Base-by-base conservation (phyloP, 2,329 filamentous ascomycete genomes). In the Berkeleyomyces basicola region DNA sequence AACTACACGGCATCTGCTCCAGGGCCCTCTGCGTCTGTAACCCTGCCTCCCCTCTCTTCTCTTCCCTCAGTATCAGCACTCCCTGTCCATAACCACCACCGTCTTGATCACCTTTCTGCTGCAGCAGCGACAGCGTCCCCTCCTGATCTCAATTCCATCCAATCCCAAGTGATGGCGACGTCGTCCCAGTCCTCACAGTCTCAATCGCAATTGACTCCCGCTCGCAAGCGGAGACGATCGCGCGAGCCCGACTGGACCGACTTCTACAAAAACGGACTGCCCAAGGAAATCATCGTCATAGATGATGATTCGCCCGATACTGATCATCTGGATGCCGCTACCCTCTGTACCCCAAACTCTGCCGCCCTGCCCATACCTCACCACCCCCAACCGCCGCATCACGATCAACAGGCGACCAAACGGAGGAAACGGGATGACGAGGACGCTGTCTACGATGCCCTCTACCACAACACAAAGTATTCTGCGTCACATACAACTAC, bases 211-310 rank as follows among this genome's bases (percentile, higher is more conserved):
- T 33, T 51, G 23, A 47, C 43, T 33, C 37, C 63, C 16, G 46
- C 57, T 57, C 64, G 77, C 67, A 83, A 83, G 71, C 77, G 79
- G 67, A 77, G 80, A 67, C 79, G 80, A 65, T 82, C 79, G 66
- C 80, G 79, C 71, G 79, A 83, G 67, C 86, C 87, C 59, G 85
- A 93, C 73, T 93, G 88, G 88, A 78, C 81, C 64, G 82, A 80
- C 67, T 93, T 91, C 70, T 92, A 91, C 73, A 86, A 86, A 71
- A 91, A 92, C 72, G 88, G 88, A 3, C 75, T 90, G 36, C 88
- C 88, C 33, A 86, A 89, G 71, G 88, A 93, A 75, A 84, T 93
- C 70, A 58, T 93, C 70, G 84, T 92, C 69, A 93, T 93, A 69
- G 83, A 87, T 67, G 83, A 87, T 72, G 86, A 91, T 71, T 84